Conservation (phyloP, 2,329 filamentous ascomycete genomes). For the Nannizzia gypsea region DNA sequence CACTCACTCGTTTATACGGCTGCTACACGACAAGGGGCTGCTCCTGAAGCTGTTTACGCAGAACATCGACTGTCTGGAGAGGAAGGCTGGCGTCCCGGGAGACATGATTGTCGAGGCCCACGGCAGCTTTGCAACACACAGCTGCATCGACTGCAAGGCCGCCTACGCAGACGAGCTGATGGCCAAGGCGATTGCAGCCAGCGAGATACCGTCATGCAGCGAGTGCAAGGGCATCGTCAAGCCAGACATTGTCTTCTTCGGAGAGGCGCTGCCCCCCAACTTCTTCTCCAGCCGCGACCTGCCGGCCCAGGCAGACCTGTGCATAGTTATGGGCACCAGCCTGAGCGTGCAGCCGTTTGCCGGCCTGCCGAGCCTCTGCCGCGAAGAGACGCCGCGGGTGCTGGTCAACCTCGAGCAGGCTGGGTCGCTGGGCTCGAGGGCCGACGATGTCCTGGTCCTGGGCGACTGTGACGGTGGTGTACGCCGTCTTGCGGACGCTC, state of each 20-base stretch:
- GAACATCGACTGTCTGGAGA: conserved; percentile 93
- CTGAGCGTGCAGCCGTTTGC: conserved; percentile 83
- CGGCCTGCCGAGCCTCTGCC: conserved; percentile 55
- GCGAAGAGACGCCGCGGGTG: conserved; percentile 56
- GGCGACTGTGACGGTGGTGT: conserved; percentile 78
- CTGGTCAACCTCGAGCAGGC: conserved; percentile 81
- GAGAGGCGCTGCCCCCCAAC: conserved; percentile 54
- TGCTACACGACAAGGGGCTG: conserved; percentile 63
- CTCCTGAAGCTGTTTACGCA: conserved; percentile 86
- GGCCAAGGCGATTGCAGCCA: conserved; percentile 53
- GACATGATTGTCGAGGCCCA: conserved; percentile 86
- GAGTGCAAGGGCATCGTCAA: conserved; percentile 72
- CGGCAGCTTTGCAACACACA: conserved; percentile 82
- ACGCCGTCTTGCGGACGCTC: conserved; percentile 59
- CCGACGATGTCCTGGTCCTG: conserved; percentile 75
- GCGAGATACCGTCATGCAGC: conserved; percentile 59
- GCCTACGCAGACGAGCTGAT: conserved; percentile 64
- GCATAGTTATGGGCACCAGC: conserved; percentile 81
- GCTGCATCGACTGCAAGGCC: conserved; percentile 76
- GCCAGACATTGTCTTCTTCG: conserved; percentile 92
- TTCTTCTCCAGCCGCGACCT: conserved; percentile 52
- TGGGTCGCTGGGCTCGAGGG: conserved; percentile 60
- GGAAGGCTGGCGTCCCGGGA: conserved; percentile 67
- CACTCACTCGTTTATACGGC: conserved; percentile 74
- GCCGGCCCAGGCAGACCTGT: conserved; percentile 56